Evolutionary conservation across 345 rosid genomes (phyloP).

Genomic region (Camelina sativa): DNA sequence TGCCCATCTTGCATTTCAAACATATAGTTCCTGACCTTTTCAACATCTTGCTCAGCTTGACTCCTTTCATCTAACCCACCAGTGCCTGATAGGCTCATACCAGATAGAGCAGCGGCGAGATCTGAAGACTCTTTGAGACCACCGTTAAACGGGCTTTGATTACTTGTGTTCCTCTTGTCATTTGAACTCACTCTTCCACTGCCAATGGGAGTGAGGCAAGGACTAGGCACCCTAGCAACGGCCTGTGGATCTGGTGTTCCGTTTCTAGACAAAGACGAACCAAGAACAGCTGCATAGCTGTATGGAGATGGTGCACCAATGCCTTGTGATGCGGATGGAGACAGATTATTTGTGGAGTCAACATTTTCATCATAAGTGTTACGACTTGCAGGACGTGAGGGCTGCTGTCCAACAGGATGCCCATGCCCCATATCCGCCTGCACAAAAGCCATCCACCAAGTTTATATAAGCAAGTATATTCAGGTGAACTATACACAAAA

Average conservation of each 20-base stretch:
- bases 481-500: slow-evolving; percentile 24
- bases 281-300: slow-evolving; percentile 81
- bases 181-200: slow-evolving; percentile 60
- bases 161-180: slow-evolving; percentile 62
- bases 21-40: slow-evolving; percentile 60
- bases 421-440: slow-evolving; percentile 50
- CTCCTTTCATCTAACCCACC: slow-evolving; percentile 45
- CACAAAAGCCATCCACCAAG: slow-evolving; percentile 24
- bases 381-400: slow-evolving; percentile 79
- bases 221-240: slow-evolving; percentile 84
- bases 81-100: too few species aligned
- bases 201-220: slow-evolving; percentile 86
- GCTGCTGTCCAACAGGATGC: slow-evolving; percentile 16
- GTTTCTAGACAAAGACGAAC: slow-evolving; percentile 76
- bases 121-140: slow-evolving; percentile 62
- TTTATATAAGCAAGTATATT: neutral
- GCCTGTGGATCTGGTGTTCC: slow-evolving; percentile 90
- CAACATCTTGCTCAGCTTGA: slow-evolving; percentile 55
- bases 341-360: slow-evolving; percentile 55
- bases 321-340: slow-evolving; percentile 56
- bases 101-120: slow-evolving; percentile 58
- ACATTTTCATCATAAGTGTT: slow-evolving; percentile 70
- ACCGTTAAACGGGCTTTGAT: slow-evolving; percentile 61
- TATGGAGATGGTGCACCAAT: slow-evolving; percentile 59
- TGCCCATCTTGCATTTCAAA: slow-evolving; percentile 45